Evolutionary conservation across 805 yeast genomes (phyloP), one percentile per base, ranked within the genome.

Genomic region (Monosporozyma servazzii): DNA sequence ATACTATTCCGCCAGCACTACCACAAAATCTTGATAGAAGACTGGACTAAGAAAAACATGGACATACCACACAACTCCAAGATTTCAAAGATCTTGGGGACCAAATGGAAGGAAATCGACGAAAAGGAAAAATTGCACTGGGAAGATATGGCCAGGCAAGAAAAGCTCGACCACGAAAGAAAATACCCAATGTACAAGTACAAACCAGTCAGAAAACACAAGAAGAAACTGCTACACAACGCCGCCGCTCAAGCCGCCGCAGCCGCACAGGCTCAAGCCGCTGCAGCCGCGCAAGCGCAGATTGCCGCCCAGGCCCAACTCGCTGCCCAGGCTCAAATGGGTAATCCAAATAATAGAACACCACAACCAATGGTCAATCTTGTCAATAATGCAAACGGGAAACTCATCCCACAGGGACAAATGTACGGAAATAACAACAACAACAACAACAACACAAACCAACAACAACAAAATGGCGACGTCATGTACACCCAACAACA

Each of bases 151-250:
- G 93, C 95, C 23, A 89, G 84, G 59, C 86, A 84, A 60, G 96
- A 88, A 64, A 89, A 88, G 72, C 76, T 78, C 54, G 76, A 79
- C 56, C 96, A 88, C 63, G 86, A 88, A 47, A 81, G 81, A 58
- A 84, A 87, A 62, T 88, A 88, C 65, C 96, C 96, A 3, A 88
- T 88, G 51, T 88, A 88, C 69, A 79, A 91, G 57, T 88, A 88
- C 67, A 78, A 86, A 31, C 95, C 95, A 27, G 53, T 56, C 25
- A 54, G 56, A 13, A 54, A 48, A 44, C 41, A 48, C 4, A 47
- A 47, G 36, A 54, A 49, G 30, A 48, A 40, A 29, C 18, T 42
- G 9, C 6, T 36, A 41, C 55, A 25, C 15, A 42, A 13, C 15
- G 33, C 33, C 25, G 33, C 33, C 25, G 30, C 45, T 23, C 17